phyloP scores from a whole-genome alignment of 805 yeast genomes.

The Ogataea naganishii region DNA sequence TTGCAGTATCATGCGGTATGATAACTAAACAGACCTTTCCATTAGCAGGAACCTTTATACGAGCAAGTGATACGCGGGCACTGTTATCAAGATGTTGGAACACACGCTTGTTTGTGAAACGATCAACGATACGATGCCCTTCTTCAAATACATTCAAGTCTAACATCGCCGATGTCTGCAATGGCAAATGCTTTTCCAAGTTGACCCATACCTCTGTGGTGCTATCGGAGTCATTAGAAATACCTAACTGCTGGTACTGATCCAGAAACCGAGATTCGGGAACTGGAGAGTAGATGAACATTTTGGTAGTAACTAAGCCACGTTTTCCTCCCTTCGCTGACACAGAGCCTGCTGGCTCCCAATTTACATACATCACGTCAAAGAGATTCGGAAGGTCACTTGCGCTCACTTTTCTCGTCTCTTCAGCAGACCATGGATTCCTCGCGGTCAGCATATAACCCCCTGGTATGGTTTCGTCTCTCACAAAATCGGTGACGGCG shows the following conservation, averaged over 20 bases:
- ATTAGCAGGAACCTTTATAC: conserved; percentile 8
- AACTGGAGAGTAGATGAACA: conserved; percentile 16
- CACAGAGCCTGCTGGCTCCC: conserved; percentile 38
- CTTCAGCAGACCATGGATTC: conserved; percentile 35
- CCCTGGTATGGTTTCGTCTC: conserved; percentile 7
- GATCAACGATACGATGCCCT: conserved; percentile 2
- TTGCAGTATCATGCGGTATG: conserved; percentile 6
- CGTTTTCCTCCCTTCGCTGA: too few relatives aligned
- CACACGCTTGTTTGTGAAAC: conserved; percentile 13
- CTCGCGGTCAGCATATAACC: conserved; percentile 21
- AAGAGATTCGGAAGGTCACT: conserved; percentile 30
- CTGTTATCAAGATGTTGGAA: conserved; percentile 24
- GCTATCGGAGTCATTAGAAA: conserved; percentile 23
- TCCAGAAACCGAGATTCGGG: conserved; percentile 17
- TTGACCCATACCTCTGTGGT: conserved; percentile 35
- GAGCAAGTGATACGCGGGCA: too few relatives aligned
- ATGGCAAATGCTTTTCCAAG: conserved; percentile 38
- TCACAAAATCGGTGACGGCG: conserved; percentile 36
- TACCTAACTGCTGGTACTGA: conserved; percentile 36
- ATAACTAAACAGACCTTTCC: conserved; percentile 15
- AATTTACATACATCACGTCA: conserved; percentile 51
- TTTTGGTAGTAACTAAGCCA: too few relatives aligned
- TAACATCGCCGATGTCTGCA: conserved; percentile 11
- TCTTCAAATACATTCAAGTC: conserved; percentile 22
- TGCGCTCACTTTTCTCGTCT: conserved; percentile 11